phyloP scores from a whole-genome alignment of 75 land plant genomes.

The Cryptomeria japonica region DNA sequence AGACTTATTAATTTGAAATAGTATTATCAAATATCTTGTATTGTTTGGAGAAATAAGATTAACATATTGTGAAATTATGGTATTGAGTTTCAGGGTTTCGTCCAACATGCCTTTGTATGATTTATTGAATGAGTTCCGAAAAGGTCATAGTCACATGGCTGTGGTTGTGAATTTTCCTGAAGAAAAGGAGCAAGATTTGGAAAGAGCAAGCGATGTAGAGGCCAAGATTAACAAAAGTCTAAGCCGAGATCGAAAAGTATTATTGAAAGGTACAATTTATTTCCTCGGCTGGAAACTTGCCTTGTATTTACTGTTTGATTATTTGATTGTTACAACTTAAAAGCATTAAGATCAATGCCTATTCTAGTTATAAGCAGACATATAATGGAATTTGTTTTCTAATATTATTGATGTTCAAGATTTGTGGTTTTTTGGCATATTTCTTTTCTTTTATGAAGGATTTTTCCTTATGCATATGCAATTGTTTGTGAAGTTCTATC shows the following conservation, averaged over 20 bases:
- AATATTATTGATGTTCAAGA: background rate
- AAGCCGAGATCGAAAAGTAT: background rate
- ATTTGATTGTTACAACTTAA: background rate
- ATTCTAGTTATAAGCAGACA: background rate
- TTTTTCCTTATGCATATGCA: background rate
- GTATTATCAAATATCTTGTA: background rate
- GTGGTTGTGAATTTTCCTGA: slow-evolving; percentile 8
- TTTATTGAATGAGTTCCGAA: slow-evolving; percentile 26
- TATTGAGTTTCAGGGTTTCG: slow-evolving; percentile 10
- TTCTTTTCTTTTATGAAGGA: background rate
- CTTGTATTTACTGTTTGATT: background rate
- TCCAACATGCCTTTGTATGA: slow-evolving; percentile 26
- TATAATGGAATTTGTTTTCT: background rate
- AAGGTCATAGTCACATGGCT: slow-evolving; percentile 36
- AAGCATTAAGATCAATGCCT: background rate
- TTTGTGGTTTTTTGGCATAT: background rate
- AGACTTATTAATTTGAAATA: background rate
- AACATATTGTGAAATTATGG: background rate
- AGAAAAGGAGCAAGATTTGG: background rate
- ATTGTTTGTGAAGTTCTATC: background rate
- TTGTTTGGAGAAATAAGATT: background rate
- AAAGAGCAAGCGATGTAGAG: background rate
- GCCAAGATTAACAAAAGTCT: background rate
- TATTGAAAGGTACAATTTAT: background rate
- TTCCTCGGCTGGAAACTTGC: background rate